Percentiles rank a stretch among this genome's conserved stretches.
phyloP scores from a whole-genome alignment of 768 basidiomycete genomes.

The Boletus rubescentipes region DNA sequence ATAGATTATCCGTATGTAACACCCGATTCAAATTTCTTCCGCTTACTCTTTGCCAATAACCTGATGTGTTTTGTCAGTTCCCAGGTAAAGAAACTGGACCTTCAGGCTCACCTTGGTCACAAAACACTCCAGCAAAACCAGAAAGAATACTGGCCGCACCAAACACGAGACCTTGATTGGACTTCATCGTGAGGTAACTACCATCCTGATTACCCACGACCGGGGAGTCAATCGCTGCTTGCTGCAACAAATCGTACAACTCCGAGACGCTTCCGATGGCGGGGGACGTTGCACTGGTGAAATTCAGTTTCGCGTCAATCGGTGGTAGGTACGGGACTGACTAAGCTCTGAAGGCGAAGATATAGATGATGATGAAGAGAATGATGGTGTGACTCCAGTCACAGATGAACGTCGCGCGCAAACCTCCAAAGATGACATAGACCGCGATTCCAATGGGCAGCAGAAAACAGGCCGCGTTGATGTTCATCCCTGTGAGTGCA shows the following conservation, averaged over 20 bases:
- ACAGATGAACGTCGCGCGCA: constrained; percentile 46
- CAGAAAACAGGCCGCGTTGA: constrained; percentile 44
- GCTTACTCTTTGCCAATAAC: constrained; percentile 53
- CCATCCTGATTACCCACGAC: constrained; percentile 50
- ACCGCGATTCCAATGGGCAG: constrained; percentile 46
- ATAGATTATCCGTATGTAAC: background rate
- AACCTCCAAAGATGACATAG: constrained; percentile 42
- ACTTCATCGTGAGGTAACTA: constrained; percentile 58
- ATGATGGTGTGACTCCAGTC: constrained; percentile 48
- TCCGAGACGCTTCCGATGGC: constrained; percentile 39
- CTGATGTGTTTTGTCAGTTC: constrained; percentile 19
- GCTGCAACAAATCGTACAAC: constrained; percentile 47
- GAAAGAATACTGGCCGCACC: constrained; percentile 39
- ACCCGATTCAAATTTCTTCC: background rate
- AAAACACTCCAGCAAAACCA: constrained; percentile 49
- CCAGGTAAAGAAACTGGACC: background rate
- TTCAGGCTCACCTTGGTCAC: constrained; percentile 43
- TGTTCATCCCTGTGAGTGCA: constrained; percentile 46
- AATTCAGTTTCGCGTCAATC: background rate
- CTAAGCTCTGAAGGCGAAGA: constrained; percentile 35
- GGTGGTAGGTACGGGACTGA: constrained; percentile 14
- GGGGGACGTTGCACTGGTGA: constrained; percentile 36
- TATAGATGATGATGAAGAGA: constrained; percentile 41
- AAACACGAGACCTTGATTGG: constrained; percentile 44
- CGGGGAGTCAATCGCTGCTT: constrained; percentile 45